Conservation (phyloP, 2,329 filamentous ascomycete genomes). For the Lachnellula arida region DNA sequence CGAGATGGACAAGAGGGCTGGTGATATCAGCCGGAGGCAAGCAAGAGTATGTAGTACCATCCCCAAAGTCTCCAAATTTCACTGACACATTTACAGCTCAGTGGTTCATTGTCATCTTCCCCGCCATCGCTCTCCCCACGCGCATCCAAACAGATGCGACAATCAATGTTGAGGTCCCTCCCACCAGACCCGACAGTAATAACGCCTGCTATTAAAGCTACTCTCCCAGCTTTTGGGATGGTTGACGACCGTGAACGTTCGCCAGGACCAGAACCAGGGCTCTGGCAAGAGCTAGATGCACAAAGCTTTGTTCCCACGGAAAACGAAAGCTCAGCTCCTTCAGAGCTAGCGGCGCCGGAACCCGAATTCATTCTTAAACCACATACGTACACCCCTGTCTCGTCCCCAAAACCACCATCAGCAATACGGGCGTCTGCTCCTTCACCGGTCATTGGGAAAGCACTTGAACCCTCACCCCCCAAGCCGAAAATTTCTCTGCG, state of each 20-base stretch:
- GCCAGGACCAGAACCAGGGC: constrained; percentile 17
- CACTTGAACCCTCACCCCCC: constrained; percentile 12
- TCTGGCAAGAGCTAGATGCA: background rate
- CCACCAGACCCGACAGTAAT: constrained; percentile 27
- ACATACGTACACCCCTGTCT: constrained; percentile 28
- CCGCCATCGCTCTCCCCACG: constrained; percentile 7
- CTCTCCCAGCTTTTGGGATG: constrained; percentile 27
- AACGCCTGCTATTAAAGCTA: constrained; percentile 27
- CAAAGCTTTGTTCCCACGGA: constrained; percentile 5
- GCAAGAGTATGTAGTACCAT: constrained; percentile 49
- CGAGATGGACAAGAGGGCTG: constrained; percentile 82
- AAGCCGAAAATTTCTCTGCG: constrained; percentile 23
- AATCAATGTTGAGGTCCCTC: constrained; percentile 27
- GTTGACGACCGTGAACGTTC: constrained; percentile 27
- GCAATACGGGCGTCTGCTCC: constrained; percentile 1
- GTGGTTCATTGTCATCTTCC: constrained; percentile 15
- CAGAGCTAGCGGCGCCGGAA: constrained; percentile 9
- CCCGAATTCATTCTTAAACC: constrained; percentile 30
- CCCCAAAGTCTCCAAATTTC: background rate
- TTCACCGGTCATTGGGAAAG: constrained; percentile 6
- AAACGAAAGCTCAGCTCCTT: constrained; percentile 1
- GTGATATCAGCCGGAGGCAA: constrained; percentile 73
- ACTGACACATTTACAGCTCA: constrained; percentile 20
- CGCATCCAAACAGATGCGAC: constrained; percentile 21
- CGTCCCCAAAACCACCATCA: constrained; percentile 14